A percentile compares a stretch with the other conserved stretches of the same genome.
phyloP scores from a whole-genome alignment of 768 basidiomycete genomes.

The Tylopilus sp. region DNA sequence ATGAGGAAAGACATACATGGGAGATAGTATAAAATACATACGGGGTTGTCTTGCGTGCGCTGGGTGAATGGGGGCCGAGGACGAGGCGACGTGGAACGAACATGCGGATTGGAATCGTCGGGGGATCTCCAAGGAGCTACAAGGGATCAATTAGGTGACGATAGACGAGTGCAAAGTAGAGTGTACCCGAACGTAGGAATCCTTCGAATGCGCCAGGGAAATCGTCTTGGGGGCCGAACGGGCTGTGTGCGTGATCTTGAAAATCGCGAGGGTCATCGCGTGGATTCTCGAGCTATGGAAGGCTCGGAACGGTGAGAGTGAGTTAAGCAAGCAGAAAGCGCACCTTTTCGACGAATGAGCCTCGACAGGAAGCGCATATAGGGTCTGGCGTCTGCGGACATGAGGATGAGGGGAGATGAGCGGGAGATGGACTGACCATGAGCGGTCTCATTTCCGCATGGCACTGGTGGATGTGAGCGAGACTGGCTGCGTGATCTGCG shows the following conservation, averaged over 20 bases:
- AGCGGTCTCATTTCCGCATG: conserved; percentile 85
- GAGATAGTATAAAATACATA: background rate
- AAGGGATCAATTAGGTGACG: background rate
- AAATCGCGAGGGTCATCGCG: conserved; percentile 74
- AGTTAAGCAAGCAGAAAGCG: background rate
- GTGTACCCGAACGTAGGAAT: conserved; percentile 44
- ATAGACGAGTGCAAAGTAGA: background rate
- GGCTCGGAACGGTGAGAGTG: background rate
- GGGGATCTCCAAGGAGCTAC: conserved; percentile 8
- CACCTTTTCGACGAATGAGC: conserved; percentile 80
- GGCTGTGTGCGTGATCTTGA: conserved; percentile 35
- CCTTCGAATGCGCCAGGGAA: conserved; percentile 42
- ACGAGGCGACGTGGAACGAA: conserved; percentile 2
- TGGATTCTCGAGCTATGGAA: conserved; percentile 65
- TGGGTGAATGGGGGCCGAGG: conserved; percentile 16
- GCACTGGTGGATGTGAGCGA: conserved; percentile 50
- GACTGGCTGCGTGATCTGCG: background rate
- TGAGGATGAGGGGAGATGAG: background rate
- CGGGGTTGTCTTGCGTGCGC: conserved; percentile 16
- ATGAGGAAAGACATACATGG: background rate
- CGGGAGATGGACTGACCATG: conserved; percentile 53
- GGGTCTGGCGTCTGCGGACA: conserved; percentile 67
- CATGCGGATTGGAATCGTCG: background rate
- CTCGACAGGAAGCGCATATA: conserved; percentile 76
- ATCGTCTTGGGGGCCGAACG: conserved; percentile 25